These are phyloP conservation scores for Neonectria neomacrospora DNA, from an alignment of 2,329 filamentous ascomycete genomes.

Conservation along the genomic window DNA sequence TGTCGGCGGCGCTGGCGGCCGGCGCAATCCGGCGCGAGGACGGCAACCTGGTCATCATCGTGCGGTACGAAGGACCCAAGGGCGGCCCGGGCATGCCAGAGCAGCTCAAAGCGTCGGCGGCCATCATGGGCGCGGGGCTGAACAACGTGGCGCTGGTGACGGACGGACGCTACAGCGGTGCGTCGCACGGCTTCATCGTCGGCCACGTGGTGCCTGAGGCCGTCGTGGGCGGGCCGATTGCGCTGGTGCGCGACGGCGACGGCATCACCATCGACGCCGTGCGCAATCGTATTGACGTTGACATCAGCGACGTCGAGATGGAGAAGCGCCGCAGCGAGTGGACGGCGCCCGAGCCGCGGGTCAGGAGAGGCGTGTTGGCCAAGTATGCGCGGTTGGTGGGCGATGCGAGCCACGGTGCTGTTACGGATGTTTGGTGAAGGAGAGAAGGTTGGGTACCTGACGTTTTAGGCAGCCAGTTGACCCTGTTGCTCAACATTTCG, in stretches of 20 bases:
- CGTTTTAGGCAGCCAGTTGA: no score
- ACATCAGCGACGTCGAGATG: slow-evolving; percentile 77
- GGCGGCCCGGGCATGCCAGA: slow-evolving; percentile 97
- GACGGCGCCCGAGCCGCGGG: slow-evolving; percentile 76
- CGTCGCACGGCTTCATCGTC: slow-evolving; percentile 91
- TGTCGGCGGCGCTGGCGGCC: slow-evolving; percentile 80
- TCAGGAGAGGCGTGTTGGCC: slow-evolving; percentile 85
- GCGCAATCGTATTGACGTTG: slow-evolving; percentile 76
- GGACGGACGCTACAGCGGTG: slow-evolving; percentile 89
- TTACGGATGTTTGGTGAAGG: slow-evolving; percentile 72
- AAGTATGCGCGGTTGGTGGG: slow-evolving; percentile 92
- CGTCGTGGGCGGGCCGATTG: slow-evolving; percentile 88
- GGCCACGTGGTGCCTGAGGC: slow-evolving; percentile 94
- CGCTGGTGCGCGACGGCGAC: slow-evolving; percentile 83
- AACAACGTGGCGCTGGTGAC: slow-evolving; percentile 92
- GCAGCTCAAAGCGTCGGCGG: slow-evolving; percentile 86
- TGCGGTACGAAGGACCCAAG: slow-evolving; percentile 93
- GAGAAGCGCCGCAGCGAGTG: slow-evolving; percentile 70
- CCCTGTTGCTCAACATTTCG: no score
- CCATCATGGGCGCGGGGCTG: slow-evolving; percentile 91
- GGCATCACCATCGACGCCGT: slow-evolving; percentile 87
- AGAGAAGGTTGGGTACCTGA: neutral
- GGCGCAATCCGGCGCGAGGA: slow-evolving; percentile 63
- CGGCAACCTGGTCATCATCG: slow-evolving; percentile 88
- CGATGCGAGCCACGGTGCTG: slow-evolving; percentile 90